Percentiles rank a stretch among this genome's conserved stretches.
phyloP scores from a whole-genome alignment of 106 monocot species.

The Dendrobium catenatum region DNA sequence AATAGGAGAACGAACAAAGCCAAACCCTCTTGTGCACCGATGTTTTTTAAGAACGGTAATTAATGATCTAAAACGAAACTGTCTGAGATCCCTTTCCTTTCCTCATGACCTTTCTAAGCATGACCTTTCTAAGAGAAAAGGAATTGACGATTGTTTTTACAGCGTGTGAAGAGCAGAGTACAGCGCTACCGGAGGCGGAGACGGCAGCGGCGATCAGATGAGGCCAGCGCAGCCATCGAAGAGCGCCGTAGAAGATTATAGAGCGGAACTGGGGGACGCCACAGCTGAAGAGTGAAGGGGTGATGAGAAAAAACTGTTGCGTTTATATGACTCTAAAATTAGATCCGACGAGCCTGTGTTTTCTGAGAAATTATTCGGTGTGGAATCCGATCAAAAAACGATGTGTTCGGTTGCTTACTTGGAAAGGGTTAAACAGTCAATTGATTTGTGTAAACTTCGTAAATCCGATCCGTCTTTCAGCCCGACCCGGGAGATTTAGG shows the following conservation, averaged over 20 bases:
- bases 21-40: not conserved
- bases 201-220: not conserved
- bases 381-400: no score
- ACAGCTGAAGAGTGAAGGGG: not conserved
- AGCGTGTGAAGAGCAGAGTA: not conserved
- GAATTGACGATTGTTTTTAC: not conserved
- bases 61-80: not conserved
- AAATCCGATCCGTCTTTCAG: no score
- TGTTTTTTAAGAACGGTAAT: not conserved
- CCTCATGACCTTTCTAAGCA: no score
- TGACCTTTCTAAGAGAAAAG: not conserved
- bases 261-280: not conserved
- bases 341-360: no score
- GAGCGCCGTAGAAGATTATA: not conserved
- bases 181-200: not conserved
- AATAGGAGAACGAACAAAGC: not conserved
- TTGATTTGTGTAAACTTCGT: no score
- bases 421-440: no score
- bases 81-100: not conserved
- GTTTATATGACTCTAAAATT: no score
- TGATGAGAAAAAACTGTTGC: no score
- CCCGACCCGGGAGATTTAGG: no score
- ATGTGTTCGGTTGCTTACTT: no score
- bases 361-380: no score
- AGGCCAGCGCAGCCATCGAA: not conserved